A percentile compares a stretch with the other conserved stretches of the same genome.
phyloP scores from a whole-genome alignment of 495 filamentous ascomycete species.

The Aspergillus indologenus region DNA sequence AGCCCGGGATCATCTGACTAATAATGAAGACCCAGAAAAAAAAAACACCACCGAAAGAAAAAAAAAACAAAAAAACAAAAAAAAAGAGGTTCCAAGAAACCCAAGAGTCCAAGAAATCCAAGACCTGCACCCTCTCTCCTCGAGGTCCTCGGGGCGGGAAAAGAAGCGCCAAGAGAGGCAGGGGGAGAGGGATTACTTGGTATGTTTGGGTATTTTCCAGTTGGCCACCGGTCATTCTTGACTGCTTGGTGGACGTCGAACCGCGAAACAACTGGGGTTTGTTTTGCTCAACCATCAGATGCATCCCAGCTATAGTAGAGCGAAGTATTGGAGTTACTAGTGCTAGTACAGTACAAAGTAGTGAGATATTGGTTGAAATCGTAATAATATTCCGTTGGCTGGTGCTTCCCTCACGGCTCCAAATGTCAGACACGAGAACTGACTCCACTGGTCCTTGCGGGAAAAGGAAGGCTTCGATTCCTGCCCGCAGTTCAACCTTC shows the following conservation, averaged over 20 bases:
- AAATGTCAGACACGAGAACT: background rate
- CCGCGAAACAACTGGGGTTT: too few species aligned
- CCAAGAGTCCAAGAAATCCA: background rate
- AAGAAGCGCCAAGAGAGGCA: background rate
- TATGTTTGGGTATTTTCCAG: background rate
- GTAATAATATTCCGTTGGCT: background rate
- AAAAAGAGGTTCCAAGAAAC: background rate
- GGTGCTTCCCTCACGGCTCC: background rate
- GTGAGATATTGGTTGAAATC: background rate
- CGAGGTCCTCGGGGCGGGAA: background rate
- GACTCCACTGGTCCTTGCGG: background rate
- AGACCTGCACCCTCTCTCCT: background rate
- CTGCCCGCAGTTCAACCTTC: too few species aligned
- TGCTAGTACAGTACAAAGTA: too few species aligned
- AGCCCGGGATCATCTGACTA: too few species aligned
- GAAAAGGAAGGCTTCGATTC: background rate
- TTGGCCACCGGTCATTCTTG: background rate
- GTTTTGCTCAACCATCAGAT: too few species aligned
- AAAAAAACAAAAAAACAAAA: background rate
- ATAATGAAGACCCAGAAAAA: too few species aligned
- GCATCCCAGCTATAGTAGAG: too few species aligned
- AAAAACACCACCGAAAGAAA: background rate
- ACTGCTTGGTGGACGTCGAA: background rate
- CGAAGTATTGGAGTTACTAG: too few species aligned
- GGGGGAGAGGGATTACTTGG: background rate